Evolutionary conservation across 495 filamentous ascomycete species (phyloP).

Genomic region (Aspergillus conjunctus): DNA sequence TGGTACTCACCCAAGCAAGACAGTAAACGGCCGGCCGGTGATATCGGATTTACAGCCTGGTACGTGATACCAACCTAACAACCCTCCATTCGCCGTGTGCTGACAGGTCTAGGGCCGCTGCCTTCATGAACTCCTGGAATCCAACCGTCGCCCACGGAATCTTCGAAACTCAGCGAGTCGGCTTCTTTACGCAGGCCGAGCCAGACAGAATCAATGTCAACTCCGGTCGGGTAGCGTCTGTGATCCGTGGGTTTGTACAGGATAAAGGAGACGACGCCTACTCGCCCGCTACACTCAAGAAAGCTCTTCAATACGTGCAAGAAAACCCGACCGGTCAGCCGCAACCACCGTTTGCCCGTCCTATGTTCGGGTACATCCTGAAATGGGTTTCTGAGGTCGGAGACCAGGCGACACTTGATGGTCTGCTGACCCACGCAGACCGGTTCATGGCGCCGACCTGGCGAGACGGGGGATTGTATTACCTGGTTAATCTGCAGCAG

Average conservation of each 20-base stretch:
- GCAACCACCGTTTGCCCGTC: slow-evolving; percentile 9
- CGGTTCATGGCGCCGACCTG: slow-evolving; percentile 31
- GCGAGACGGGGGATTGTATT: slow-evolving; percentile 36
- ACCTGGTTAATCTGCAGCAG: slow-evolving; percentile 26
- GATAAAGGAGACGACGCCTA: not conserved
- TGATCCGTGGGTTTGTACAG: too few relatives aligned
- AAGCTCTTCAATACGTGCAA: slow-evolving; percentile 14
- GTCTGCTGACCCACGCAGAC: slow-evolving; percentile 32
- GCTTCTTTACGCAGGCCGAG: slow-evolving; percentile 9
- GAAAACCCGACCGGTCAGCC: slow-evolving; percentile 1
- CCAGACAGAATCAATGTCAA: slow-evolving; percentile 25
- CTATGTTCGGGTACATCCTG: slow-evolving; percentile 33
- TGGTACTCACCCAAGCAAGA: slow-evolving; percentile 29
- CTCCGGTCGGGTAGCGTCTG: slow-evolving; percentile 17
- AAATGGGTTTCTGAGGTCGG: slow-evolving; percentile 37
- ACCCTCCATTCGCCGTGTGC: not conserved
- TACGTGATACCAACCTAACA: slow-evolving; percentile 19
- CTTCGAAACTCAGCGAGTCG: not conserved
- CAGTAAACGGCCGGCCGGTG: not conserved
- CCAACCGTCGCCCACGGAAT: slow-evolving; percentile 15
- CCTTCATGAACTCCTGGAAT: slow-evolving; percentile 38
- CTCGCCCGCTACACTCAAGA: slow-evolving; percentile 1
- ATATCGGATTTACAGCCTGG: slow-evolving; percentile 33
- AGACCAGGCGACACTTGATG: slow-evolving; percentile 24
- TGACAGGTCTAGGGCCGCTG: slow-evolving; percentile 25